A percentile compares a stretch with the other conserved stretches of the same genome.
phyloP scores from a whole-genome alignment of 176 grass and related monocot genomes.

The Phyllostachys edulis region DNA sequence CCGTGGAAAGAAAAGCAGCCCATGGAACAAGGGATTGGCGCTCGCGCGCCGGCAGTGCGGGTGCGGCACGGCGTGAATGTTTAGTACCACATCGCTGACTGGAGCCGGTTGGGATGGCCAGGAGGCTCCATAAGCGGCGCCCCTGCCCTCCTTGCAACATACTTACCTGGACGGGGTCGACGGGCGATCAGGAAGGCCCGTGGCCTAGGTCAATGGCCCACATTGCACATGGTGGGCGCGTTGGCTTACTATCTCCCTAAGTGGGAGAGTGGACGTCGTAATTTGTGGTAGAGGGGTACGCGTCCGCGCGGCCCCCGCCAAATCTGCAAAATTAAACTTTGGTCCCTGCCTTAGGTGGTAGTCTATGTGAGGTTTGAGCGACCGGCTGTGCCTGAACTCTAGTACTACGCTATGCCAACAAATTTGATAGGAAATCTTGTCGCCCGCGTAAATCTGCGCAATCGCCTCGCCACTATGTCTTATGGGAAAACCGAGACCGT shows the following conservation, averaged over 20 bases:
- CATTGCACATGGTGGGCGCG: conserved; percentile 36
- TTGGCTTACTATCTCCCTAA: conserved; percentile 40
- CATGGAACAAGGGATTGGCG: not conserved
- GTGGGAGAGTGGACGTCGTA: conserved; percentile 57
- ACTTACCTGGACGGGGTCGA: conserved; percentile 50
- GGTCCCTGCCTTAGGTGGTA: too few species aligned
- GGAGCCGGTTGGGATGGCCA: too few species aligned
- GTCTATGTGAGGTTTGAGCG: too few species aligned
- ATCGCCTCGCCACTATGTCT: too few species aligned
- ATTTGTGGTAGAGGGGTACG: conserved; percentile 75
- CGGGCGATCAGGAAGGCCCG: not conserved
- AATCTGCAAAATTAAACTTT: accelerated
- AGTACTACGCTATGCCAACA: too few species aligned
- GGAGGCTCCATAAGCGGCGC: not conserved
- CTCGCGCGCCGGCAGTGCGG: too few species aligned
- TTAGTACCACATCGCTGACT: conserved; percentile 37
- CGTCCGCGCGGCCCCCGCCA: conserved; percentile 62
- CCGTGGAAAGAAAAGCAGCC: not conserved
- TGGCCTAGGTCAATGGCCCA: conserved; percentile 42
- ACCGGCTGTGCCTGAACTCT: too few species aligned
- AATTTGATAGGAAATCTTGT: too few species aligned
- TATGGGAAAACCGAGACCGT: too few species aligned
- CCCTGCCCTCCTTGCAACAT: not conserved
- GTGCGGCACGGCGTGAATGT: not conserved
- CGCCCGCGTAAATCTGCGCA: too few species aligned